Conservation (phyloP, 1,139 yeast species). For the Diutina sp. region DNA sequence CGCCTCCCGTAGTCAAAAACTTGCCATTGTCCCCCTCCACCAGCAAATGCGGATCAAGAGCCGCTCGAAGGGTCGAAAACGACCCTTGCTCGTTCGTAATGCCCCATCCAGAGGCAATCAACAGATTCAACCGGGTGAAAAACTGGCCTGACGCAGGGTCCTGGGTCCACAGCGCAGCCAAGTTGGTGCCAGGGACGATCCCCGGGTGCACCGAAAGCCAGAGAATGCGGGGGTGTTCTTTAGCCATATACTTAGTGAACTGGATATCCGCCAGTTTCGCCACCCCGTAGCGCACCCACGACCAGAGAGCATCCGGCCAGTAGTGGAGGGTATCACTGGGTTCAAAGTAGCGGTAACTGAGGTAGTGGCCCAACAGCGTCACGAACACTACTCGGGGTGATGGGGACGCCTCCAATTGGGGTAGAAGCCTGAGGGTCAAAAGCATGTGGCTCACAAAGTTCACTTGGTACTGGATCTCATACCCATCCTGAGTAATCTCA, state of each 20-base stretch:
- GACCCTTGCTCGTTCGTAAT: slow-evolving; percentile 21
- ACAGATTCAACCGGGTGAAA: slow-evolving; percentile 8
- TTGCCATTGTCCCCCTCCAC: slow-evolving; percentile 18
- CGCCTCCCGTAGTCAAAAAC: slow-evolving; percentile 25
- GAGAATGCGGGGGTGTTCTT: slow-evolving; percentile 19
- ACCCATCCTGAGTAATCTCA: slow-evolving; percentile 22
- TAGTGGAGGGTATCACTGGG: slow-evolving; percentile 12
- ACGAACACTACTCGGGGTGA: slow-evolving; percentile 22
- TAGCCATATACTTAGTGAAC: slow-evolving; percentile 15
- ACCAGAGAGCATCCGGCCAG: slow-evolving; percentile 13
- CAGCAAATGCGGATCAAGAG: slow-evolving; percentile 17
- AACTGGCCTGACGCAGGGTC: slow-evolving; percentile 15
- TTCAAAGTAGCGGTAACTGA: slow-evolving; percentile 11
- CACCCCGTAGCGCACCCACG: slow-evolving; percentile 24
- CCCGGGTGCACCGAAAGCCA: slow-evolving; percentile 30
- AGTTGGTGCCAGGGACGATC: slow-evolving; percentile 20
- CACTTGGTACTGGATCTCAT: slow-evolving; percentile 31
- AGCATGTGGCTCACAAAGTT: slow-evolving; percentile 23
- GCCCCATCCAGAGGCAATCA: neutral
- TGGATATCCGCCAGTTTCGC: slow-evolving; percentile 25
- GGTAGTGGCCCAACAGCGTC: slow-evolving; percentile 22
- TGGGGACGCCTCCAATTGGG: slow-evolving; percentile 13
- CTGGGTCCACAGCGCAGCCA: slow-evolving; percentile 20
- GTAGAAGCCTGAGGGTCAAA: slow-evolving; percentile 19
- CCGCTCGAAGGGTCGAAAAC: slow-evolving; percentile 20